Conservation (phyloP, 306 rosid species). For the Amphicarpaea edgeworthii region DNA sequence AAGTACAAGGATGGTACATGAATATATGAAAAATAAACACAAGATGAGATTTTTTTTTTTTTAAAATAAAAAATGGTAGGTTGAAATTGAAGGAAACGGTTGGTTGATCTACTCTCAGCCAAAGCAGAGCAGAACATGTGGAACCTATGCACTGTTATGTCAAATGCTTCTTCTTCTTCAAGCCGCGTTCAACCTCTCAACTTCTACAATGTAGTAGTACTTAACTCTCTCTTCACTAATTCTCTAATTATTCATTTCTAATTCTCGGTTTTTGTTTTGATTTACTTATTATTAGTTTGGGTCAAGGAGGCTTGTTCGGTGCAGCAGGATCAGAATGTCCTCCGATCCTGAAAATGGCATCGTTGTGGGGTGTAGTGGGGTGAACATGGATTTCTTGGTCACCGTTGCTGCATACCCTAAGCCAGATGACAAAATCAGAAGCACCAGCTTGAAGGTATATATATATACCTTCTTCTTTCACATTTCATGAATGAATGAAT, state of each 20-base stretch:
- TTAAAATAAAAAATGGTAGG: slow-evolving; percentile 2
- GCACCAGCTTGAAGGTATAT: slow-evolving; percentile 72
- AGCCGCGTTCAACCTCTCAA: slow-evolving; percentile 11
- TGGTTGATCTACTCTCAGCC: neutral
- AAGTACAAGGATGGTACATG: too few species aligned
- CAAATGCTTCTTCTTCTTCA: slow-evolving; percentile 34
- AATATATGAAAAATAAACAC: too few species aligned
- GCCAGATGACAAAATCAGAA: slow-evolving; percentile 91
- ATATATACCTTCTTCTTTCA: neutral
- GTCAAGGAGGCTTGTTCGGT: slow-evolving; percentile 31
- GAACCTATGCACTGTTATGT: slow-evolving; percentile 12
- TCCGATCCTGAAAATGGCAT: slow-evolving; percentile 59
- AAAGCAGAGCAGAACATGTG: slow-evolving; percentile 20
- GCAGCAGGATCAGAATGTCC: slow-evolving; percentile 58
- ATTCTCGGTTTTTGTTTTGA: neutral
- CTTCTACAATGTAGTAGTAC: neutral
- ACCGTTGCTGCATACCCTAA: slow-evolving; percentile 76
- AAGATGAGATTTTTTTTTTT: too few species aligned
- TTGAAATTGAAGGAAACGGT: slow-evolving; percentile 7
- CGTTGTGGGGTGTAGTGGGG: slow-evolving; percentile 76
- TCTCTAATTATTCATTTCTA: neutral
- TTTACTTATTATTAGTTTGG: slow-evolving; percentile 33
- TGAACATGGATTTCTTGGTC: slow-evolving; percentile 73
- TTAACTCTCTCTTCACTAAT: neutral
- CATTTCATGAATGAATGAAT: neutral